Conservation (phyloP, 768 basidiomycete genomes). For the Rhizopogon rudus region DNA sequence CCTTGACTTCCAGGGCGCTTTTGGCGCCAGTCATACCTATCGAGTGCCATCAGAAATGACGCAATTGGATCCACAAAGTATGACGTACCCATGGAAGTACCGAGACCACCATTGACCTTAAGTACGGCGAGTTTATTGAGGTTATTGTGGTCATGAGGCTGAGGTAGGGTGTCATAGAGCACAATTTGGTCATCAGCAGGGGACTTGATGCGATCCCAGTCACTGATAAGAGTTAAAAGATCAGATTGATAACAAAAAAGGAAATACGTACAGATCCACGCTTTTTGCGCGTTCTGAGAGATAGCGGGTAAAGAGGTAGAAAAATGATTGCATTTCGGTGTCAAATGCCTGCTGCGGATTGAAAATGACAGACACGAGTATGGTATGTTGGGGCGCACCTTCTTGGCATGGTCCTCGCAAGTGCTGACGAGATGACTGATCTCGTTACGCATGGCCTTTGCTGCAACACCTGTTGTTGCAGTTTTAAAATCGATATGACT, state of each 20-base stretch:
- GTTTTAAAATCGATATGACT: constrained; percentile 95
- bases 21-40: constrained; percentile 59
- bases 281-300: constrained; percentile 62
- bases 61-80: not conserved
- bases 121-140: constrained; percentile 71
- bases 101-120: constrained; percentile 75
- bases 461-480: constrained; percentile 90
- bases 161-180: constrained; percentile 47
- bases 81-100: constrained; percentile 53
- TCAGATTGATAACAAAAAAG: constrained; percentile 7
- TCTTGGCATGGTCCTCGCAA: constrained; percentile 80
- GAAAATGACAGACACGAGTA: constrained; percentile 9
- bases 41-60: constrained; percentile 1
- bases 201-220: constrained; percentile 49
- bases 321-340: constrained; percentile 82
- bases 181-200: constrained; percentile 62
- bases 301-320: constrained; percentile 79
- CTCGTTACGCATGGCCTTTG: constrained; percentile 98
- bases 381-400: constrained; percentile 41
- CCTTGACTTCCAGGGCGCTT: constrained; percentile 70
- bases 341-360: constrained; percentile 53
- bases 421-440: constrained; percentile 88
- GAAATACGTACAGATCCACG: constrained; percentile 57
- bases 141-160: constrained; percentile 39
- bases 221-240: constrained; percentile 14